Evolutionary conservation across 352 stramenopile genomes (phyloP).

Genomic region (Phytophthora sp.): DNA sequence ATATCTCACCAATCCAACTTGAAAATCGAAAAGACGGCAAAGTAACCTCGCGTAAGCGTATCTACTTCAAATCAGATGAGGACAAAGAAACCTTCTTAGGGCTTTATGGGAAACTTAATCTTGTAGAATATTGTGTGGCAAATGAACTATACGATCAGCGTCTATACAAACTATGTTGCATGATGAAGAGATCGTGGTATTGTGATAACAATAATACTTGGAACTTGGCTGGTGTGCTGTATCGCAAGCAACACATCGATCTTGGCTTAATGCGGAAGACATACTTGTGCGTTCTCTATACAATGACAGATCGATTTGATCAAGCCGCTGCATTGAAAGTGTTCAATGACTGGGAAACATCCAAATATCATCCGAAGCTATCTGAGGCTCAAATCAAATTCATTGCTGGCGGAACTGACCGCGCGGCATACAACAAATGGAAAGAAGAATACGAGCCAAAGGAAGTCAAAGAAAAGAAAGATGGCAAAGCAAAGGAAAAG

Average conservation of each 20-base stretch:
- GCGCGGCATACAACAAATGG: neutral
- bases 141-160: neutral
- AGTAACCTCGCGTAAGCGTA: neutral
- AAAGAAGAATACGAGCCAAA: neutral
- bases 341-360: neutral
- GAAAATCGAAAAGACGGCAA: neutral
- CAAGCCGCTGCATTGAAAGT: neutral
- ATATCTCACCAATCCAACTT: neutral
- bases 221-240: neutral
- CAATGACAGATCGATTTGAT: neutral
- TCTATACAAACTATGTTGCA: neutral
- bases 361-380: neutral
- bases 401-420: neutral
- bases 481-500: neutral
- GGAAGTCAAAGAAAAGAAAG: constrained; percentile 1
- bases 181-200: neutral
- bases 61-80: neutral
- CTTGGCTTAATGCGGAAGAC: neutral
- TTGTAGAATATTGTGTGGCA: neutral
- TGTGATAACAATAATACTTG: neutral
- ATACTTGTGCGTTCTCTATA: neutral
- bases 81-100: neutral
- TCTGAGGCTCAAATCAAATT: neutral
- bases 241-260: neutral
- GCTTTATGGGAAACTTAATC: neutral